These are phyloP conservation scores for Yamadazyma diddensiae DNA, from an alignment of 1,139 yeast genomes.

Conservation along the genomic window DNA sequence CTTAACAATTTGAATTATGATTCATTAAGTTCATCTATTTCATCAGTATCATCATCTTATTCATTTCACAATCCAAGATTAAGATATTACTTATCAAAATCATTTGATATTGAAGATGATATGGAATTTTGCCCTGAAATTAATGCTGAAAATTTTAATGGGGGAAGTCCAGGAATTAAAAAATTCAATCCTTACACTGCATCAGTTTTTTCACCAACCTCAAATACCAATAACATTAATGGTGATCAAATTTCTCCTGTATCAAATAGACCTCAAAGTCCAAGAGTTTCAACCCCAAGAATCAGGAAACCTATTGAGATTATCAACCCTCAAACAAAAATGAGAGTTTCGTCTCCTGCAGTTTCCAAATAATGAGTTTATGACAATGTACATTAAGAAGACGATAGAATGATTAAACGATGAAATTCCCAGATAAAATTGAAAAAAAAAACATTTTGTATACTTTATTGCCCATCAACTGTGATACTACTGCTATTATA, in stretches of 20 bases:
- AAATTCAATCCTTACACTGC: slow-evolving; percentile 64
- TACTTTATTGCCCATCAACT: neutral
- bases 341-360: slow-evolving; percentile 60
- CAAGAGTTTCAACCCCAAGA: slow-evolving; percentile 53
- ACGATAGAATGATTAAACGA: slow-evolving; percentile 5
- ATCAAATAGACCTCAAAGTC: slow-evolving; percentile 18
- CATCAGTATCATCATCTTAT: slow-evolving; percentile 25
- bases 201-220: slow-evolving; percentile 49
- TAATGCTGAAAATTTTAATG: slow-evolving; percentile 12
- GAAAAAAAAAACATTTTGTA: slow-evolving; percentile 1
- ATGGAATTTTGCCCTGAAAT: slow-evolving; percentile 66
- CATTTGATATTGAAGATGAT: slow-evolving; percentile 65
- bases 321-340: slow-evolving; percentile 74
- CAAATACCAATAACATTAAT: slow-evolving; percentile 9
- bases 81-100: slow-evolving; percentile 51
- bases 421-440: neutral
- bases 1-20: slow-evolving; percentile 21
- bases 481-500: no score
- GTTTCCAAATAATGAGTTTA: slow-evolving; percentile 14
- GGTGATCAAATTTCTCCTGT: slow-evolving; percentile 13
- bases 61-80: slow-evolving; percentile 43
- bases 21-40: slow-evolving; percentile 18
- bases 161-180: slow-evolving; percentile 23
- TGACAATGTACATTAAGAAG: slow-evolving; percentile 9
- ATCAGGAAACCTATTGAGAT: slow-evolving; percentile 67